Evolutionary conservation across 129 eudicot genomes (phyloP), one percentile per base, ranked within the genome.

Genomic region (Scalesia atractyloides): DNA sequence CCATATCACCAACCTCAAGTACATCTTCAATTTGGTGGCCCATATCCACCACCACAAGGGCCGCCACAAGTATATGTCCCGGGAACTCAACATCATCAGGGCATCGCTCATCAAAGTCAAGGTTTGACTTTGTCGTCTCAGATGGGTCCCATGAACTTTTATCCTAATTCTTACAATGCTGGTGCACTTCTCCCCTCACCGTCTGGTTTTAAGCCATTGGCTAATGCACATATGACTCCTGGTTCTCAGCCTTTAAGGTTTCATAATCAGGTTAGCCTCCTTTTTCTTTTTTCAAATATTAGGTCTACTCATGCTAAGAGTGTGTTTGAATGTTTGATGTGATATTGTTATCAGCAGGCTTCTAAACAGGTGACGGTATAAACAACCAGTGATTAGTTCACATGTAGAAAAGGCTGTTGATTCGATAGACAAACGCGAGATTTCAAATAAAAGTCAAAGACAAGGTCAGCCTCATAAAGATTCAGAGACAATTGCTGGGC

Each of bases 31-130:
- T 88, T 66, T 70, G 87, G 84, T 69, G 94, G 89, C 3, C 87
- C 86, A 30, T 81, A 73, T 62, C 89, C 93, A 19, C 96, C 81
- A 12, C 49, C 91, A 6, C 86, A 75, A 72, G 80, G 78, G 72
- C 97, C 71, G 70, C 96, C 72, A 60, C 83, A 68, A 22, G 77
- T 86, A 44, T 91, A 76, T 81, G 76, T 91, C 59, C 68, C 85
- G 20, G 78, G 91, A 62, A 79, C 87, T 24, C 95, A 80, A 77
- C 87, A 86, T 57, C 96, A 84, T 80, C 96, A 83, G 64, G 89
- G 93, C 44, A 75, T 84, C 24, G 81, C 88, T 81, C 96, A 88
- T 79, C 96, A 84, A 81, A 85, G 81, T 18, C 97, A 79, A 82
- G 53, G 83, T 80, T 60, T 84, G 61, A 80, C 67, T 43, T 91